phyloP scores from a whole-genome alignment of 441 rosid genomes.

The Bocquillonia castaneifolia region DNA sequence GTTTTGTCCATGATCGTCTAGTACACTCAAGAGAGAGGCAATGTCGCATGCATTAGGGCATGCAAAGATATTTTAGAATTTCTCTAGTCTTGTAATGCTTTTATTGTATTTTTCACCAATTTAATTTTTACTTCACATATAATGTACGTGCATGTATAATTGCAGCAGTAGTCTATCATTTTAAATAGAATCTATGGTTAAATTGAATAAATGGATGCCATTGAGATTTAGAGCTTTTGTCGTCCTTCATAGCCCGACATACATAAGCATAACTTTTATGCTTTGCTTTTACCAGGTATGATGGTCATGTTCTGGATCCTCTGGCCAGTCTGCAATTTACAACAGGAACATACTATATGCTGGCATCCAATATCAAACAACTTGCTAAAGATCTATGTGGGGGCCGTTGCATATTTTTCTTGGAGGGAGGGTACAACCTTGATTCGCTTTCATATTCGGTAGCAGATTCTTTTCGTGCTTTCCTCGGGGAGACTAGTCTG shows the following conservation, averaged over 20 bases:
- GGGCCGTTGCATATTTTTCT: constrained; percentile 81
- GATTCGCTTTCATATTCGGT: constrained; percentile 81
- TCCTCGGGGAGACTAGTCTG: constrained; percentile 71
- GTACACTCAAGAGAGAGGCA: neutral
- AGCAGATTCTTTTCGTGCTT: constrained; percentile 80
- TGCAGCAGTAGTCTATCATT: neutral
- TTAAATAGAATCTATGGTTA: no score
- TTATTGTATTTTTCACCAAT: no score
- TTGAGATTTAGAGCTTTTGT: neutral
- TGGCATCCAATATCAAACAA: constrained; percentile 67
- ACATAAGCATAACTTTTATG: neutral
- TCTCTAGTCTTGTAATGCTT: no score
- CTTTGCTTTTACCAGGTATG: constrained; percentile 52
- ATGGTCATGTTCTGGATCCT: constrained; percentile 81
- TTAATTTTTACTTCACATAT: neutral
- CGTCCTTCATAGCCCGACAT: neutral
- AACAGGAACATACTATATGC: constrained; percentile 74
- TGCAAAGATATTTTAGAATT: no score
- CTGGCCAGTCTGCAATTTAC: constrained; percentile 83
- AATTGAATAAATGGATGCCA: no score
- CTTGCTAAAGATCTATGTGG: constrained; percentile 80
- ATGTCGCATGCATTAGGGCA: no score
- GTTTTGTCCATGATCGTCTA: neutral
- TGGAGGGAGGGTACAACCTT: constrained; percentile 97
- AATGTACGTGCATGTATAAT: neutral